phyloP scores from a whole-genome alignment of 1,139 yeast species.

The Geotrichum fermentans region DNA sequence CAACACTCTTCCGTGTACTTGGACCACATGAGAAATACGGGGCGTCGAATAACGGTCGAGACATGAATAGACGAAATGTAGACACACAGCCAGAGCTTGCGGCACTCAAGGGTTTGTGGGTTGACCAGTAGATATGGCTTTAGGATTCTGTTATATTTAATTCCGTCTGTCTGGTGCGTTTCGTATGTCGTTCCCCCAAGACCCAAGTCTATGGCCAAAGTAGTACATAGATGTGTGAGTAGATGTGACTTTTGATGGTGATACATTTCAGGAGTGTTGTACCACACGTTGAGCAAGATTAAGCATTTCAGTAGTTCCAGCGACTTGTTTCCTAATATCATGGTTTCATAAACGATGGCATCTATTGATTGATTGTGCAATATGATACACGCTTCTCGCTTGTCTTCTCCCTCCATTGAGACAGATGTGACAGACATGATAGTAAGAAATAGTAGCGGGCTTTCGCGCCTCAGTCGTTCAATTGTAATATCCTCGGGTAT shows the following conservation, averaged over 20 bases:
- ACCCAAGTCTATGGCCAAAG: conserved; percentile 72
- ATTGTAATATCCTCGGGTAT: conserved; percentile 45
- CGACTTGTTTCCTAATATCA: conserved; percentile 68
- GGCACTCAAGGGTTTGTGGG: conserved; percentile 37
- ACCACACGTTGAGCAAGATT: conserved; percentile 66
- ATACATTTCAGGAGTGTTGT: conserved; percentile 76
- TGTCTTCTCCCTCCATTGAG: conserved; percentile 32
- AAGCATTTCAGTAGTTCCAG: conserved; percentile 62
- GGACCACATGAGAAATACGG: conserved; percentile 39
- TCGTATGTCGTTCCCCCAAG: conserved; percentile 43
- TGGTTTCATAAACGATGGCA: conserved; percentile 55
- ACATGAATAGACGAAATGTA: conserved; percentile 34
- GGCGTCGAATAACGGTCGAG: conserved; percentile 33
- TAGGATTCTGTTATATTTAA: conserved; percentile 34
- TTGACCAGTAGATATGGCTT: conserved; percentile 38
- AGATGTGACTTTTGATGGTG: conserved; percentile 74
- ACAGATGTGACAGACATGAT: conserved; percentile 60
- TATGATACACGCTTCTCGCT: conserved; percentile 9
- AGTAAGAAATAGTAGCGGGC: conserved; percentile 60
- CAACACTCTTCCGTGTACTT: conserved; percentile 63
- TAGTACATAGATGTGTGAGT: conserved; percentile 59
- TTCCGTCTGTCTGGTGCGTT: conserved; percentile 24
- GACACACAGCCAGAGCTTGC: conserved; percentile 33
- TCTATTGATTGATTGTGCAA: conserved; percentile 29
- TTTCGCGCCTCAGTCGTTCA: conserved; percentile 46